A percentile compares a stretch with the other conserved stretches of the same genome.
Evolutionary conservation across 2,329 filamentous ascomycete species (phyloP).

Genomic region (Pseudocercospora fuligena): DNA sequence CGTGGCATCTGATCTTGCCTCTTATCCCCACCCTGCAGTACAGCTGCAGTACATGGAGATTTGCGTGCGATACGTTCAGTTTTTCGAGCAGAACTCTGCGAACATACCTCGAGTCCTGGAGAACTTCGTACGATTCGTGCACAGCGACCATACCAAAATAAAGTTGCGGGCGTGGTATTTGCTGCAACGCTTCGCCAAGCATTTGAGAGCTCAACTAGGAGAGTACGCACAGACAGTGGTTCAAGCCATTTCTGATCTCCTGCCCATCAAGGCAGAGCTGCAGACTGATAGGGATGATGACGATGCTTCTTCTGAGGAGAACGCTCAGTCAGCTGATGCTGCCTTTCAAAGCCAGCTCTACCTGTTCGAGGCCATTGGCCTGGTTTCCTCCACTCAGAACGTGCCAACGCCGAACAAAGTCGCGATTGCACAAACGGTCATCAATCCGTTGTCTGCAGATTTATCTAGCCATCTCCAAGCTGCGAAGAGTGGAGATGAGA

Average conservation of each 20-base stretch:
- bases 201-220: slow-evolving; percentile 80
- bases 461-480: slow-evolving; percentile 78
- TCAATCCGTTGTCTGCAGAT: slow-evolving; percentile 87
- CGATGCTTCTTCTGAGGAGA: slow-evolving; percentile 94
- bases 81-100: slow-evolving; percentile 83
- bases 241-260: slow-evolving; percentile 82
- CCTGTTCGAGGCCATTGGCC: slow-evolving; percentile 92
- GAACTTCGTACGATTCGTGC: slow-evolving; percentile 87
- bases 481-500: slow-evolving; percentile 80
- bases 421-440: slow-evolving; percentile 81
- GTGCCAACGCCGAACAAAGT: slow-evolving; percentile 85
- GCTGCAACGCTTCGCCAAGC: slow-evolving; percentile 90
- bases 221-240: slow-evolving; percentile 92
- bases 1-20: slow-evolving; percentile 87
- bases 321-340: slow-evolving; percentile 86
- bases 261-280: slow-evolving; percentile 89
- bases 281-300: slow-evolving; percentile 78
- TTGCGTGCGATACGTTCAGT: slow-evolving; percentile 88
- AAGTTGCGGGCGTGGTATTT: slow-evolving; percentile 95
- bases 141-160: slow-evolving; percentile 85
- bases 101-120: slow-evolving; percentile 87
- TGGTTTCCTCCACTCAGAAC: slow-evolving; percentile 79
- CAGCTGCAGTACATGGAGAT: slow-evolving; percentile 98
- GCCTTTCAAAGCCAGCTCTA: slow-evolving; percentile 90
- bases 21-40: slow-evolving; percentile 86